These are phyloP conservation scores for Daucus carota DNA, from an alignment of 129 eudicot genomes.

Conservation along the genomic window DH1_v3.0 NC_030382.2:42070001-42070500, in stretches of 20 bases:
- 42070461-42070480: not conserved
- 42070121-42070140: not conserved
- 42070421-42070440: not conserved
- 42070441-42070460: not conserved
- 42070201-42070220: constrained; percentile 34
- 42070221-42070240: constrained; percentile 19
- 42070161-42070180: constrained; percentile 14
- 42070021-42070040: constrained; percentile 39
- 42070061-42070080: constrained; percentile 19
- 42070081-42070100: constrained; percentile 19
- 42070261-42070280: constrained; percentile 81
- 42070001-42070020: constrained; percentile 86
- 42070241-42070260: constrained; percentile 24
- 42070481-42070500: not conserved
- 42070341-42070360: constrained; percentile 94
- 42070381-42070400: constrained; percentile 60
- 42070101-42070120: constrained; percentile 14
- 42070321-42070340: constrained; percentile 92
- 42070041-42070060: constrained; percentile 34
- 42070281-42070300: constrained; percentile 82
- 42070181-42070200: constrained; percentile 61
- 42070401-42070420: not conserved
- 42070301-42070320: constrained; percentile 82
- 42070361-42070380: constrained; percentile 84
- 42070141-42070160: constrained; percentile 9